Evolutionary conservation across 2,329 filamentous ascomycete genomes (phyloP).

Genomic region (Lasiodiplodia hormozganensis): DNA sequence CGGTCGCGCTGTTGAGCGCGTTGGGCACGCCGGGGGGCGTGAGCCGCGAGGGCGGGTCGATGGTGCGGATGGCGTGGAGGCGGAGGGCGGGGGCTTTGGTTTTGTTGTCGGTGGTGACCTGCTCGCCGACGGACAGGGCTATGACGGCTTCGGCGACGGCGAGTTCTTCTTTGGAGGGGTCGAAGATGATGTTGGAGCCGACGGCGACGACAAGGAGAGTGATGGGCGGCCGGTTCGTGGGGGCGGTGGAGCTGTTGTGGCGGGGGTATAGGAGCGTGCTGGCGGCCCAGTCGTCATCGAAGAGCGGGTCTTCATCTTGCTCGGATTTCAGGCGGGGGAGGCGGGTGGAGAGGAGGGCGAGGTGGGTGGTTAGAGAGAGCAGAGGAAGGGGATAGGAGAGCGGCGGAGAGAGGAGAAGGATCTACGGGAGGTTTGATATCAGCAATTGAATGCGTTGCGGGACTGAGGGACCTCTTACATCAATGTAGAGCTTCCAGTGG

Average conservation of each 20-base stretch:
- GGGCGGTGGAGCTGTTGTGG: conserved; percentile 34
- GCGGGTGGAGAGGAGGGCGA: conserved; percentile 86
- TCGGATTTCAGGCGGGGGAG: conserved; percentile 87
- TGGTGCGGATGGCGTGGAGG: conserved; percentile 55
- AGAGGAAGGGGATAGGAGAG: conserved; percentile 92
- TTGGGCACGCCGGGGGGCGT: conserved; percentile 58
- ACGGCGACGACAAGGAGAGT: conserved; percentile 90
- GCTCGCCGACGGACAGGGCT: conserved; percentile 75
- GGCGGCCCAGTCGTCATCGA: conserved; percentile 96
- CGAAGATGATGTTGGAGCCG: conserved; percentile 89
- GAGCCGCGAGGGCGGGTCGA: conserved; percentile 58
- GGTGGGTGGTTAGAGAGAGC: conserved; percentile 89
- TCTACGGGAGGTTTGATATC: conserved; percentile 59
- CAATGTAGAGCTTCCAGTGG: conserved; percentile 96
- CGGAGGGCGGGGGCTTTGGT: conserved; percentile 37
- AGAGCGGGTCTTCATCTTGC: conserved; percentile 93
- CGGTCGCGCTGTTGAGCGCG: conserved; percentile 54
- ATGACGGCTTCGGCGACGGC: conserved; percentile 90
- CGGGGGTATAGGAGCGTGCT: conserved; percentile 77
- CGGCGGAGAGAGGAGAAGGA: conserved; percentile 90
- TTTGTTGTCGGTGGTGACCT: background rate
- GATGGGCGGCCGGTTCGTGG: conserved; percentile 72
- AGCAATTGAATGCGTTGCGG: background rate
- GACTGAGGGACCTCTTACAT: conserved; percentile 66
- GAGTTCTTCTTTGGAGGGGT: conserved; percentile 89